phyloP scores from a whole-genome alignment of 2,329 filamentous ascomycete species.

The Ophiostoma fasciatum region DNA sequence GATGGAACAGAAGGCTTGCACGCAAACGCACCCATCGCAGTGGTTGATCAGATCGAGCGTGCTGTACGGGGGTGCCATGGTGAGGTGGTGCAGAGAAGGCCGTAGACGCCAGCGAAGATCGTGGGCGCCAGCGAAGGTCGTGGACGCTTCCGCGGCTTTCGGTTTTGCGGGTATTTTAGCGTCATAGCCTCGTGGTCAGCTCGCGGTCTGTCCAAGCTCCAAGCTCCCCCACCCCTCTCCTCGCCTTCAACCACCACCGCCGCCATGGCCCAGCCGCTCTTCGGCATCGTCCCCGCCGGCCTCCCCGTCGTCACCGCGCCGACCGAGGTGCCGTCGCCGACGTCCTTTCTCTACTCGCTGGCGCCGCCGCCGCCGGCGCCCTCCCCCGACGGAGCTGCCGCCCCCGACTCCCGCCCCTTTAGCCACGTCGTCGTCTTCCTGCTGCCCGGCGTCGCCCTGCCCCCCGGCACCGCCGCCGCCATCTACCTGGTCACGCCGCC shows the following conservation, averaged over 20 bases:
- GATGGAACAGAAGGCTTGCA: too few species aligned
- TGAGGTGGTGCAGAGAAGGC: not conserved
- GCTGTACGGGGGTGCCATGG: constrained; percentile 9
- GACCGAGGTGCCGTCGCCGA: constrained; percentile 34
- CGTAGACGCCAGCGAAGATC: too few species aligned
- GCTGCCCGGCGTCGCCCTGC: constrained; percentile 61
- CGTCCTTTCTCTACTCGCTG: constrained; percentile 41
- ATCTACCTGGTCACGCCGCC: constrained; percentile 62
- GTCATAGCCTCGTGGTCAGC: too few species aligned
- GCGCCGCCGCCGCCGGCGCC: constrained; percentile 19
- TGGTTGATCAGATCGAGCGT: constrained; percentile 15
- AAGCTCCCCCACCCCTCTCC: not conserved
- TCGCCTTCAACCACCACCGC: not conserved
- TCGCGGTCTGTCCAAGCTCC: too few species aligned
- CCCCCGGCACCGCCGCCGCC: constrained; percentile 63
- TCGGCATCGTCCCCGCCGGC: constrained; percentile 46
- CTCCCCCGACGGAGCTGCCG: constrained; percentile 45
- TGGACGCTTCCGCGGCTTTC: too few species aligned
- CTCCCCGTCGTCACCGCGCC: constrained; percentile 41
- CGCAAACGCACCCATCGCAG: constrained; percentile 16
- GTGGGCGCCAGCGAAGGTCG: too few species aligned
- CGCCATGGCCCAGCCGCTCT: constrained; percentile 31
- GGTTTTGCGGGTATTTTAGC: too few species aligned
- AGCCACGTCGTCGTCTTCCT: constrained; percentile 82
- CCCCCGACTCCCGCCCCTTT: constrained; percentile 45